Percentiles rank a stretch among this genome's conserved stretches.
phyloP scores from a whole-genome alignment of 2,329 filamentous ascomycete genomes.

The Aspergillus fumigatus region DNA sequence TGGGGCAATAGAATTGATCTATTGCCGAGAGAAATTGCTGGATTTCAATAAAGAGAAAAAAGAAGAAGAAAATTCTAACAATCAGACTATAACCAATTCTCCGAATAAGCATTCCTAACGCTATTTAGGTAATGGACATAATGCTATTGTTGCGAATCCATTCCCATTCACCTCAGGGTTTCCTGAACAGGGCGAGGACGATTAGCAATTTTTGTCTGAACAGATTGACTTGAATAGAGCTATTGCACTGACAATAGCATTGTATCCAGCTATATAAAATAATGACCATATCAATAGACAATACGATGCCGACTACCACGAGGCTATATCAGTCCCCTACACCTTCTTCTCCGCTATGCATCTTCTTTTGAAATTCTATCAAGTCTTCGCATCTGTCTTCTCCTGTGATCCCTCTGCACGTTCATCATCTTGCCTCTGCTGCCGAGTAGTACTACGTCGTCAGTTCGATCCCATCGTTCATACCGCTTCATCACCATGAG shows the following conservation, averaged over 20 bases:
- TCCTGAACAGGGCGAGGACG: not conserved
- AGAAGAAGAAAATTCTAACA: not conserved
- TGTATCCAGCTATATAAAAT: not conserved
- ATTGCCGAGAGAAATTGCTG: not conserved
- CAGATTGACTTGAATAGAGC: not conserved
- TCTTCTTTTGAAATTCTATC: not conserved
- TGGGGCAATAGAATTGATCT: not conserved
- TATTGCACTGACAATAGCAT: not conserved
- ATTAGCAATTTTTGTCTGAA: not conserved
- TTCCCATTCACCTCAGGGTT: not conserved
- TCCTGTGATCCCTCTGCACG: not conserved
- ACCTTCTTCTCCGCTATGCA: not conserved
- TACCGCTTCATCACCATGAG: conserved; percentile 7
- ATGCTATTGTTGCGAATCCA: not conserved
- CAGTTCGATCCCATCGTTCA: conserved; percentile 5
- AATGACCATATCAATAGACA: not conserved
- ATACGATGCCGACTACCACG: not conserved
- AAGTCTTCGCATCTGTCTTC: not conserved
- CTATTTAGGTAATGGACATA: not conserved
- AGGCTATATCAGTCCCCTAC: not conserved
- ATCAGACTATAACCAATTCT: not conserved
- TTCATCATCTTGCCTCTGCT: not conserved
- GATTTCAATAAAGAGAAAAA: not conserved
- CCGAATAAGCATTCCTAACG: not conserved
- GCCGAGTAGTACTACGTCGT: not conserved